Evolutionary conservation across 2,329 filamentous ascomycete genomes (phyloP).

Genomic region (Claviceps purpurea): DNA sequence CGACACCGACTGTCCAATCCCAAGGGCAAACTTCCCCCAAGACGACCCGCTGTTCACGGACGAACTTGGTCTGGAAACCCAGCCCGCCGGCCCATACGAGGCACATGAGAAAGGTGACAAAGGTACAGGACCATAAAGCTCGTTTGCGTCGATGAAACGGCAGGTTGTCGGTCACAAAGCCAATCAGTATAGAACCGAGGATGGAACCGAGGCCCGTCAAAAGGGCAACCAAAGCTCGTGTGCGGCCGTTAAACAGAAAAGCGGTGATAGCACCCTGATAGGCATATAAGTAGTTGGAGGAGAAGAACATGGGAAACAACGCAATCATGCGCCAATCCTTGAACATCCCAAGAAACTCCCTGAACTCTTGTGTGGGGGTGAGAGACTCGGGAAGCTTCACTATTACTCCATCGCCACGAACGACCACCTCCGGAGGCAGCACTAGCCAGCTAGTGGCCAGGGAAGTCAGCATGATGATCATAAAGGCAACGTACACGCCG

Average conservation of each 20-base stretch:
- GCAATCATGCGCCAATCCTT: constrained; percentile 37
- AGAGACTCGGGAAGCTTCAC: constrained; percentile 5
- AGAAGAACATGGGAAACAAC: constrained; percentile 71
- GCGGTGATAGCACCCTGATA: constrained; percentile 67
- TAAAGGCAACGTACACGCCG: constrained; percentile 4
- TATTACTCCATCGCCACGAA: constrained; percentile 7
- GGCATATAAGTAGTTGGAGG: constrained; percentile 73
- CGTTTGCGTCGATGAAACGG: constrained; percentile 42
- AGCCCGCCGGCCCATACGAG: constrained; percentile 58
- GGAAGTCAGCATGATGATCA: constrained; percentile 8
- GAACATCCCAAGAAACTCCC: constrained; percentile 10
- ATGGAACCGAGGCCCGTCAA: constrained; percentile 65
- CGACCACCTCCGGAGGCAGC: constrained; percentile 6
- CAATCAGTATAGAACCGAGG: constrained; percentile 52
- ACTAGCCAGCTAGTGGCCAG: constrained; percentile 9
- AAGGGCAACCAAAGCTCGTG: constrained; percentile 57
- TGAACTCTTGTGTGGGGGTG: constrained; percentile 5
- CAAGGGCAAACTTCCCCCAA: constrained; percentile 11
- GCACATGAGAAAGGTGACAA: constrained; percentile 50
- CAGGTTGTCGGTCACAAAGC: constrained; percentile 46
- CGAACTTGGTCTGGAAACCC: constrained; percentile 48
- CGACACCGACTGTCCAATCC: constrained; percentile 13
- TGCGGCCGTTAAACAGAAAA: constrained; percentile 59
- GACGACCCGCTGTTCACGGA: constrained; percentile 7
- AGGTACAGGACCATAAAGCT: constrained; percentile 43